Evolutionary conservation across 2,329 filamentous ascomycete genomes (phyloP).

Genomic region (Verticillium nubilum): DNA sequence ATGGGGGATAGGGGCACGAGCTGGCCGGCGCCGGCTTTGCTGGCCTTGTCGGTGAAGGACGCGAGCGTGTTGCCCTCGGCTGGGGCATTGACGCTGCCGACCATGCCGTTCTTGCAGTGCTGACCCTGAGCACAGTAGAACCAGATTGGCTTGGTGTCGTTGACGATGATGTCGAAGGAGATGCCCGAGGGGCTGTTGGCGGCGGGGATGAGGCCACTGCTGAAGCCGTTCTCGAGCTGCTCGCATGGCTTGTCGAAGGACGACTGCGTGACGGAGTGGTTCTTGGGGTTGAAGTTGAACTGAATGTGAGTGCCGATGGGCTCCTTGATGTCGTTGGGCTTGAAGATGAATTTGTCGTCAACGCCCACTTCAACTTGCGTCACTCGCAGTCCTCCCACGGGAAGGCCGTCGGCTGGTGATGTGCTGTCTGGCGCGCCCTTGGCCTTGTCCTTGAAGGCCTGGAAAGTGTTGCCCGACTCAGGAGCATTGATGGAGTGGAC

Average conservation of each 20-base stretch:
- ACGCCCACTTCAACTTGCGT: conserved; percentile 26
- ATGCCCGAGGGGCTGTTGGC: conserved; percentile 20
- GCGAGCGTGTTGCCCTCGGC: conserved; percentile 28
- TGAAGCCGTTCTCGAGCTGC: conserved; percentile 43
- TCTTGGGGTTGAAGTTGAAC: conserved; percentile 40
- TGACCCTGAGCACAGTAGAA: conserved; percentile 55
- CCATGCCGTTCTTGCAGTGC: conserved; percentile 59
- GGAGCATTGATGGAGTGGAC: conserved; percentile 31
- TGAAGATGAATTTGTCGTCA: conserved; percentile 31
- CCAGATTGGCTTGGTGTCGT: conserved; percentile 50
- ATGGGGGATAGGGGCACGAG: conserved; percentile 25
- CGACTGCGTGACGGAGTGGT: conserved; percentile 60
- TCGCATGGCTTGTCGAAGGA: conserved; percentile 53
- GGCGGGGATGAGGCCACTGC: conserved; percentile 42
- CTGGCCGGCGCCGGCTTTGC: conserved; percentile 24
- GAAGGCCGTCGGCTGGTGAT: conserved; percentile 20
- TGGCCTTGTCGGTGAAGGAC: conserved; percentile 27
- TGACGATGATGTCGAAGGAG: conserved; percentile 25
- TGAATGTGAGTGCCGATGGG: conserved; percentile 40
- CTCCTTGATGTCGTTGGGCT: conserved; percentile 46
- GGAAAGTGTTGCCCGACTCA: conserved; percentile 25
- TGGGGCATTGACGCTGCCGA: conserved; percentile 33
- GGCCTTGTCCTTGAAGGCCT: conserved; percentile 23
- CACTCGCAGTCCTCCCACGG: conserved; percentile 25
- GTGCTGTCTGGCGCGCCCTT: conserved; percentile 21